Evolutionary conservation across 805 yeast species (phyloP), one percentile per base, ranked within the genome.

Genomic region (Wickerhamomyces pijperi): DNA sequence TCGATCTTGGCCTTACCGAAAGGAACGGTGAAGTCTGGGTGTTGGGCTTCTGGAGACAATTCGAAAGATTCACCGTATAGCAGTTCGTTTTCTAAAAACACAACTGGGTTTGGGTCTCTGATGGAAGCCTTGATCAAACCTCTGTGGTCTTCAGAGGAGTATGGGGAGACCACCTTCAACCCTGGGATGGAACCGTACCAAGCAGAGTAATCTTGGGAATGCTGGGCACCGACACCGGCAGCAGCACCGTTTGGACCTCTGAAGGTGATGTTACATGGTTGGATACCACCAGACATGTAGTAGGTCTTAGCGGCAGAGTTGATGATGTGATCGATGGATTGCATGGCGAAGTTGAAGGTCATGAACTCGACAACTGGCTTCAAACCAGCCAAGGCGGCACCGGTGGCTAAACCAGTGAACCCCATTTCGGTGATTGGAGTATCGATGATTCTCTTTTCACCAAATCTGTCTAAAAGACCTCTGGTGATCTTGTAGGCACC

Each of bases 171-270:
- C 33, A 92, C 99, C 72, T 92, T 92, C 62, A 92, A 74, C 62
- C 99, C 99, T 45, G 99, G 99, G 54, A 92, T 87, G 38, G 94
- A 71, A 50, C 96, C 97, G 68, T 92, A 92, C 98, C 98, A 92
- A 39, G 96, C 87, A 41, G 95, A 74, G 64, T 78, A 92, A 68
- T 87, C 94, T 70, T 92, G 99, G 20, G 98, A 92, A 70, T 92
- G 99, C 69, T 92, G 99, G 43, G 99, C 99, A 54, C 77, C 99
- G 53, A 92, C 98, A 76, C 97, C 97, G 37, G 97, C 97, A 52
- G 98, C 96, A 37, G 98, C 96, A 67, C 98, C 99, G 65, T 92
- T 92, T 46, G 99, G 97, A 57, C 99, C 99, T 69, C 99, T 82
- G 74, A 92, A 92, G 40, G 95, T 88, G 59, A 90, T 85, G 67